Evolutionary conservation across 345 rosid genomes (phyloP), one percentile per base, ranked within the genome.

Genomic region (Salix dunnii): DNA sequence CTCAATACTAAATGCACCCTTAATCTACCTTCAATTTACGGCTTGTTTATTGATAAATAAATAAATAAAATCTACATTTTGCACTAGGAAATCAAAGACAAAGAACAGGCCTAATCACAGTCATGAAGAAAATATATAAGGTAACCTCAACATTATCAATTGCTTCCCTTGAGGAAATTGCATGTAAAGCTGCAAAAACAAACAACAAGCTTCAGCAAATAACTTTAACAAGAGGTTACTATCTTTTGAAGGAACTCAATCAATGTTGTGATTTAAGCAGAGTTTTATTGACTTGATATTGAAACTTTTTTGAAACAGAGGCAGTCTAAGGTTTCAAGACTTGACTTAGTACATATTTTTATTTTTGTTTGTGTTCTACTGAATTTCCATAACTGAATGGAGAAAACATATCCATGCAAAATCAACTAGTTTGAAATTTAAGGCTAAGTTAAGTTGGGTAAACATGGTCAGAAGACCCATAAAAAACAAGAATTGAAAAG

Each of bases 151-250:
- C 97, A 25, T 89, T 89, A 79, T 90, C 92, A 66, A 92, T 89
- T 23, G 92, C 96, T 89, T 96, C 99, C 35, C 89, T 92, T 40
- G 98, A 84, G 63, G 99, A 98, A 82, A 96, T 93, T 25, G 96
- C 79, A 77, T 88, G 94, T 36, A 91, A 86, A 67, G 92, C 98
- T 96, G 93, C 83, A 83, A 77, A 48, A 61, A 61, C 21, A 74
- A 79, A 76, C 38, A 31, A 43, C 2, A 61, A 13, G 28, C 35
- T 13, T 40, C 25, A 40, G 30, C 3, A 40, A 53, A n/a, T 25
- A 68, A 11, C 17, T 6, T 68, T 68, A 36, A 7, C 17, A n/a
- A 10, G 30, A 17, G 3, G 40, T 6, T 30, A 33, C 16, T 12
- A 33, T 18, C 36, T 31, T 20, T 6, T 66, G 17, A 7, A 7